Evolutionary conservation across 345 rosid species (phyloP), one percentile per base, ranked within the genome.

Genomic region (Triadica sebifera): DNA sequence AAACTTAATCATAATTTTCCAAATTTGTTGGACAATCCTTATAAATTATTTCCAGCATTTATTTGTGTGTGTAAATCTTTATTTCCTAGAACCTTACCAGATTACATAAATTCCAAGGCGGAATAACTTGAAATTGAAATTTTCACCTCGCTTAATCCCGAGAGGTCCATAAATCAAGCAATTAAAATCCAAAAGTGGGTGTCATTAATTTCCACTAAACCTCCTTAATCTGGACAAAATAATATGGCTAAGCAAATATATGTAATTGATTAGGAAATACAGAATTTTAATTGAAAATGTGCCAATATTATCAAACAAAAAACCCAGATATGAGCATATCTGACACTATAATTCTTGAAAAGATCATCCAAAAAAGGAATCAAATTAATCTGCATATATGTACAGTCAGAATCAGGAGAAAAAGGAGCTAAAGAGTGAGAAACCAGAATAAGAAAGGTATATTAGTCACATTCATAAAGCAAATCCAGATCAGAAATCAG

Each of bases 401-500:
- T 29, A 1, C 16, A 24, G 6, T 24, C 9, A 25, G 49, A 59
- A 68, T 52, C 29, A 49, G 70, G 20, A 37, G 39, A 15, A n/a
- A 29, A 55, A 39, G 4, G 0, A 47, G 37, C 65, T 49, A 37
- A 65, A 60, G 38, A 67, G 69, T 34, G 47, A 43, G 39, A n/a
- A 61, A 49, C 52, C 16, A 6, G 19, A 15, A 13, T 56, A 53
- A 59, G 13, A 8, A 15, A 29, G 34, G 34, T 17, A 22, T 39
- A 64, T 25, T 13, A 12, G 8, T 59, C 16, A 34, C 38, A 61
- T 58, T 67, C 39, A 1, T 2, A 56, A 73, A 47, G 25, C 52
- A 57, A 75, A 74, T 65, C 65, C 86, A 86, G 84, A 87, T 84
- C 87, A 78, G 71, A 76, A 78, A 76, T 77, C 64, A 39, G 34